Percentiles rank a stretch among this genome's conserved stretches.
Conservation (phyloP, 495 filamentous ascomycete genomes). For the Neurospora sp. region DNA sequence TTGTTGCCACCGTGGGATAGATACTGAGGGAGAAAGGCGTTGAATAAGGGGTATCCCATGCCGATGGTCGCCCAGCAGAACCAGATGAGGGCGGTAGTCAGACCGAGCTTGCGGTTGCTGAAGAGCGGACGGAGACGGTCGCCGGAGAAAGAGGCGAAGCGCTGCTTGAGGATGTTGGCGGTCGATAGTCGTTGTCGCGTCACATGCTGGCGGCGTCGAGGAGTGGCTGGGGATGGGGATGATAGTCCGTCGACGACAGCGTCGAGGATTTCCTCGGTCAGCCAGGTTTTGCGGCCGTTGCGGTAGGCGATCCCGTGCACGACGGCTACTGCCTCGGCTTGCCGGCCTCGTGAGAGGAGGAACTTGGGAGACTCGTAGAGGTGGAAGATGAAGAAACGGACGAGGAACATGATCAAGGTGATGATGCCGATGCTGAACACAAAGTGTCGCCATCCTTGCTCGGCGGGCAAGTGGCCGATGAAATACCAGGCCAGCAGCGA, state of each 20-base stretch:
- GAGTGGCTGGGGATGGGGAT: constrained; percentile 12
- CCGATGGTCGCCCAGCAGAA: constrained; percentile 47
- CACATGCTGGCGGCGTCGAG: constrained; percentile 1
- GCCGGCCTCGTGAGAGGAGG: constrained; percentile 62
- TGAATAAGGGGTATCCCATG: constrained; percentile 66
- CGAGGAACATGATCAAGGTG: constrained; percentile 59
- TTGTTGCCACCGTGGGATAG: constrained; percentile 52
- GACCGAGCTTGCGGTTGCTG: constrained; percentile 34
- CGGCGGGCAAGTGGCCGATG: constrained; percentile 56
- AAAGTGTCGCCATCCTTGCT: constrained; percentile 72
- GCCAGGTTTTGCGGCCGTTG: constrained; percentile 54
- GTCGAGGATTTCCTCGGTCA: constrained; percentile 51
- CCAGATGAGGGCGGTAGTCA: constrained; percentile 46
- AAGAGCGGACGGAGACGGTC: constrained; percentile 40
- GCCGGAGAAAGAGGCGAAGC: constrained; percentile 32
- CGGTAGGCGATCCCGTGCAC: constrained; percentile 64
- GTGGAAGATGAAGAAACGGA: constrained; percentile 72
- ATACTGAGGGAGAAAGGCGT: constrained; percentile 76
- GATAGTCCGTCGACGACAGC: constrained; percentile 32
- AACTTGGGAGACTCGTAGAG: constrained; percentile 80
- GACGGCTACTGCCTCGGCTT: constrained; percentile 64
- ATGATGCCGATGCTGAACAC: constrained; percentile 61
- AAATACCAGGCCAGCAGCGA: constrained; percentile 72
- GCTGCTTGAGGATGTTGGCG: constrained; percentile 26
- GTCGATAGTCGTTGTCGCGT: constrained; percentile 15